These are phyloP conservation scores for Tolypocladium endophyticum DNA, from an alignment of 2,329 filamentous ascomycete genomes.

Conservation along the genomic window DNA sequence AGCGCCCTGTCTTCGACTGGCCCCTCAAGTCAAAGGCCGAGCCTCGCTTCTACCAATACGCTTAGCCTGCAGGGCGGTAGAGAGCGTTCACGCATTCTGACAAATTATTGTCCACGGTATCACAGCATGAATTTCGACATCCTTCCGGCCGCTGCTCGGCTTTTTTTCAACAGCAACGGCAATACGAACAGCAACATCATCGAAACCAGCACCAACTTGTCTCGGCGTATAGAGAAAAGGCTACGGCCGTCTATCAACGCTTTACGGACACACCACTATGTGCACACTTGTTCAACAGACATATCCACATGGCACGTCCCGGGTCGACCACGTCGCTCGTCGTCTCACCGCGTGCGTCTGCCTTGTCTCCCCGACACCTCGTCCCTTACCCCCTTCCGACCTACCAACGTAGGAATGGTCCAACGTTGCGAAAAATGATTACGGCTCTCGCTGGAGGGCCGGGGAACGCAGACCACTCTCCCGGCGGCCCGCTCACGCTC, in stretches of 20 bases:
- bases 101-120: neutral
- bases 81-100: neutral
- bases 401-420: neutral
- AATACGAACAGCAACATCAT: neutral
- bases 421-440: neutral
- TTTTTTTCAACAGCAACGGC: neutral
- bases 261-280: neutral
- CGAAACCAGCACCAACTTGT: neutral
- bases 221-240: neutral
- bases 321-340: neutral
- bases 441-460: neutral
- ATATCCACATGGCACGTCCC: neutral
- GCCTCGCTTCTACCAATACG: constrained; percentile 14
- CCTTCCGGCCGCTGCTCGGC: neutral
- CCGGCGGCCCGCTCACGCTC: neutral
- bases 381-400: neutral
- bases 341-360: neutral
- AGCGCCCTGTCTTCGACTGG: constrained; percentile 46
- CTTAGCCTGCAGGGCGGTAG: neutral
- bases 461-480: neutral
- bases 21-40: constrained; percentile 15
- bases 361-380: neutral
- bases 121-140: too few species aligned
- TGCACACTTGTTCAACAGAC: neutral
- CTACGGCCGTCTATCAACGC: neutral